Percentiles rank a stretch among this genome's conserved stretches.
These are phyloP conservation scores for Scedosporium minutisporum DNA, from an alignment of 2,329 filamentous ascomycete species.

Conservation along the genomic window DNA sequence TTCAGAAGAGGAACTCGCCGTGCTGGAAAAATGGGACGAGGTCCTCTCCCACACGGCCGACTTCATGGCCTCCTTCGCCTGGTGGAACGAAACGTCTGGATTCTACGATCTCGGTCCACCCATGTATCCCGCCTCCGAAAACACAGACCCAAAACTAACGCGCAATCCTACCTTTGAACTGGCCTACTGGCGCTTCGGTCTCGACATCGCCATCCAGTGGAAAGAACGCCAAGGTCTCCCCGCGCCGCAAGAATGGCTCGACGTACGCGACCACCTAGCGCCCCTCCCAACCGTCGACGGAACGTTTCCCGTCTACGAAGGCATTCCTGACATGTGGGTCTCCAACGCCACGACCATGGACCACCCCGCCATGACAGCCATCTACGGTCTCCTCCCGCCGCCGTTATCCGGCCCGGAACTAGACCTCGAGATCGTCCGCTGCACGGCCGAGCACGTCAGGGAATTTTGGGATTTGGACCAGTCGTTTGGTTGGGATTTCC, in stretches of 20 bases:
- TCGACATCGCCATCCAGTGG: constrained; percentile 44
- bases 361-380: constrained; percentile 31
- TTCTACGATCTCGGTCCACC: constrained; percentile 41
- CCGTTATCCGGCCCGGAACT: constrained; percentile 23
- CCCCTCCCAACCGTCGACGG: constrained; percentile 38
- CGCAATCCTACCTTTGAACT: constrained; percentile 51
- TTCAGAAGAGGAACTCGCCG: constrained; percentile 19
- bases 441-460: constrained; percentile 28
- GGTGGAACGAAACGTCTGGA: constrained; percentile 38
- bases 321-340: constrained; percentile 31
- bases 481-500: constrained; percentile 34
- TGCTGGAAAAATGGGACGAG: constrained; percentile 40
- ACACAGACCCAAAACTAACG: constrained; percentile 46
- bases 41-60: constrained; percentile 42
- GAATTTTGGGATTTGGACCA: constrained; percentile 28
- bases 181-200: constrained; percentile 52
- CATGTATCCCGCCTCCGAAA: constrained; percentile 41
- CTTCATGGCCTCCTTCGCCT: constrained; percentile 51
- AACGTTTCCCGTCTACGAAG: constrained; percentile 46
- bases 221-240: constrained; percentile 34
- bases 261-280: constrained; percentile 41
- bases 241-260: constrained; percentile 34
- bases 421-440: constrained; percentile 23
- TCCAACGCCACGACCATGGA: constrained; percentile 27
- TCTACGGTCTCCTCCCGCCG: constrained; percentile 33